Conservation (phyloP, 2,329 filamentous ascomycete genomes). For the Cordyceps cateniannulata region DNA sequence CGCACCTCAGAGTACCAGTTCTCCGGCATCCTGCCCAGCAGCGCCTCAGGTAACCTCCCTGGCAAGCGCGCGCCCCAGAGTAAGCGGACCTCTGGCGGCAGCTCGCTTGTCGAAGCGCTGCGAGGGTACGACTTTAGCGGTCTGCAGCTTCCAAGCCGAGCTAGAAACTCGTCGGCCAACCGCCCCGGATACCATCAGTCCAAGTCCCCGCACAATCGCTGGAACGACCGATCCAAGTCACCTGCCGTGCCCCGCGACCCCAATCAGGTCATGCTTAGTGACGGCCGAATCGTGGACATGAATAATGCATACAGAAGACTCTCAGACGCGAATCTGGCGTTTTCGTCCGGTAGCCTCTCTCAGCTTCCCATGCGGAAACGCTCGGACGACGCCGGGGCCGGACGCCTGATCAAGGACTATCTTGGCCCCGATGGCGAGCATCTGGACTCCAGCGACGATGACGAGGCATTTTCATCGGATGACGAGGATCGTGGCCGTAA, state of each 20-base stretch:
- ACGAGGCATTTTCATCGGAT: conserved; percentile 55
- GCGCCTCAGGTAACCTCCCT: conserved; percentile 36
- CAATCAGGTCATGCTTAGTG: conserved; percentile 46
- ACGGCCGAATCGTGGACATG: conserved; percentile 59
- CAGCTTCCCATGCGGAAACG: conserved; percentile 52
- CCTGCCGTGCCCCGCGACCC: conserved; percentile 26
- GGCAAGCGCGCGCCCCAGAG: conserved; percentile 47
- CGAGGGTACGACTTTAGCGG: conserved; percentile 44
- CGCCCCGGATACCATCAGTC: conserved; percentile 39
- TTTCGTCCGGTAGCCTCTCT: conserved; percentile 57
- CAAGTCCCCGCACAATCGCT: conserved; percentile 47
- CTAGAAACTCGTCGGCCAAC: conserved; percentile 33
- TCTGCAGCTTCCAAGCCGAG: conserved; percentile 41
- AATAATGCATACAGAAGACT: conserved; percentile 63
- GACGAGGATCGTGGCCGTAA: conserved; percentile 63
- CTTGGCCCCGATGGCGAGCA: conserved; percentile 60
- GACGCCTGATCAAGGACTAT: conserved; percentile 63
- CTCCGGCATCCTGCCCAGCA: conserved; percentile 48
- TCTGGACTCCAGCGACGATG: conserved; percentile 64
- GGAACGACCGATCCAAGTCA: conserved; percentile 34
- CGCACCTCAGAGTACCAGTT: conserved; percentile 55
- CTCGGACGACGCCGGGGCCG: conserved; percentile 35
- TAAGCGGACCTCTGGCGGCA: conserved; percentile 27
- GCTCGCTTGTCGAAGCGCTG: conserved; percentile 46
- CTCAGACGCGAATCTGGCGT: conserved; percentile 63